Base-by-base conservation (phyloP, 106 monocot genomes). In the Iris macrosiphon region DNA sequence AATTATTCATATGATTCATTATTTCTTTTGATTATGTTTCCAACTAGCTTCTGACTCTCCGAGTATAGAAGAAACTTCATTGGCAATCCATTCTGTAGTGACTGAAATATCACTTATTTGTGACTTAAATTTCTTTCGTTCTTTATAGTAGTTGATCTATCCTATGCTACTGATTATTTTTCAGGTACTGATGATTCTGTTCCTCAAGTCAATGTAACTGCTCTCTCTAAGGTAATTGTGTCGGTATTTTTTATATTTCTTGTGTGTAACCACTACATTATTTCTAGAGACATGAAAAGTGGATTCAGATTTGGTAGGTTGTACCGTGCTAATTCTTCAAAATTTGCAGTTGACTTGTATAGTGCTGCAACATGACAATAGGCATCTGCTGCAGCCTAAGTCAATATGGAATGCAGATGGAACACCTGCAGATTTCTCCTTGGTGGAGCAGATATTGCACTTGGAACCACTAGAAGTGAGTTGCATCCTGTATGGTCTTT, bases 351-450 rank as follows among this genome's bases (percentile, higher is more conserved):
- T 94, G 28, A 94, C 78, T 19, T 94, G 94, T 73, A 60, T 95
- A 29, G 71, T 89, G 28, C 74, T 95, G 55, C 72, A 55, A 47
- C 65, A 82, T 74, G 62, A 42, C 46, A 56, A 85, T 42, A 74
- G 52, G 43, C 56, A 69, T 33, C 68, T 89, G 49, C 55, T 95
- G 58, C 78, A 85, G 62, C 81, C 94, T 33, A 95, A 76, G 60
- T 89, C 85, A 27, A 95, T 95, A 38, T 95, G 94, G 94, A 85
- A 85, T 82, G 84, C 89, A 34, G 89, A 85, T 39, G 89, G 73
- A 65, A 72, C 69, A 55, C 63, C 76, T 59, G 72, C 75, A 39
- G 62, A 69, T 40, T 73, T 66, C 29, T 89, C 85, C 11, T 25
- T 85, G 18, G 75, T 89, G 49, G 89, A 95, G 60, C 75, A 79